Conservation (phyloP, 1,284 basidiomycete genomes). For the Puccinia hordei region DNA sequence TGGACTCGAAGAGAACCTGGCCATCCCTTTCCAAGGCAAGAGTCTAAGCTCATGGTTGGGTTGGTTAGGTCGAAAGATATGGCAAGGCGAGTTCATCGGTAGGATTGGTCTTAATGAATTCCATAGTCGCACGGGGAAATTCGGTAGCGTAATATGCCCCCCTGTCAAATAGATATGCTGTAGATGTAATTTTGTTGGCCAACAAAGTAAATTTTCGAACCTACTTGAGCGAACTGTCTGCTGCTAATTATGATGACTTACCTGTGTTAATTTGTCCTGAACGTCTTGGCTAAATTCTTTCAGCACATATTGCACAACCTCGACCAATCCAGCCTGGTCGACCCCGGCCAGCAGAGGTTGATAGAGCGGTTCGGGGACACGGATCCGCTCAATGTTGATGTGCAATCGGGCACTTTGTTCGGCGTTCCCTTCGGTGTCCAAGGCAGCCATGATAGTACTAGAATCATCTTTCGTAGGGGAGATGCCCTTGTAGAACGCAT, state of each 20-base stretch:
- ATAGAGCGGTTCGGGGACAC: slow-evolving; percentile 91
- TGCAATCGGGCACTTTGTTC: slow-evolving; percentile 77
- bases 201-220: slow-evolving; percentile 59
- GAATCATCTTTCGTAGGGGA: slow-evolving; percentile 66
- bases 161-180: slow-evolving; percentile 92
- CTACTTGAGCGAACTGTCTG: background rate
- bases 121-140: slow-evolving; percentile 71
- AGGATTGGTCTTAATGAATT: slow-evolving; percentile 75
- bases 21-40: slow-evolving; percentile 93
- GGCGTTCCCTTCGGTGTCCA: slow-evolving; percentile 58
- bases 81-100: slow-evolving; percentile 73
- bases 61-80: slow-evolving; percentile 65
- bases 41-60: slow-evolving; percentile 65
- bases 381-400: slow-evolving; percentile 87
- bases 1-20: slow-evolving; percentile 71
- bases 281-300: slow-evolving; percentile 74
- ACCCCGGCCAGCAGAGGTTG: slow-evolving; percentile 89
- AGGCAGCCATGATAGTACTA: slow-evolving; percentile 63
- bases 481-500: slow-evolving; percentile 70
- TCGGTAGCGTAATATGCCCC: slow-evolving; percentile 73
- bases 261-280: slow-evolving; percentile 66
- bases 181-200: no score
- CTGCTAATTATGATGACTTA: slow-evolving; percentile 55
- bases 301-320: slow-evolving; percentile 83
- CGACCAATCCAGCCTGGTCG: slow-evolving; percentile 89